Evolutionary conservation across 2,329 filamentous ascomycete species (phyloP).

Genomic region (Fusarium domesticum): DNA sequence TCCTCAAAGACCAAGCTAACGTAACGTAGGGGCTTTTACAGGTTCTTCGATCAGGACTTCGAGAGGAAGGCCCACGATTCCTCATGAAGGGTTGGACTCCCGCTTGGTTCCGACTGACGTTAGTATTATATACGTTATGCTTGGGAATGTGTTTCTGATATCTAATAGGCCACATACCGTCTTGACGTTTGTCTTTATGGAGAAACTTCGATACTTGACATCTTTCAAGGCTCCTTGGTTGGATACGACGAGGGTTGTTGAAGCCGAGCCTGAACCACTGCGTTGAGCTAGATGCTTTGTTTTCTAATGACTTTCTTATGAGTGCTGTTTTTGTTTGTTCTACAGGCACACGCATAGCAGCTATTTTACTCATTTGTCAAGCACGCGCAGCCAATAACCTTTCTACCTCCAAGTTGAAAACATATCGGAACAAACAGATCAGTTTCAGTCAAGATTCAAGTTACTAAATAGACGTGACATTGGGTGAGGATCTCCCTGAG

Average conservation of each 20-base stretch:
- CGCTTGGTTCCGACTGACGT: constrained; percentile 45
- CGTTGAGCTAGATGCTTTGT: too few relatives aligned
- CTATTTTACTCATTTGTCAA: too few relatives aligned
- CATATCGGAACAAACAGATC: too few relatives aligned
- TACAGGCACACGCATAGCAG: too few relatives aligned
- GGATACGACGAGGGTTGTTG: constrained; percentile 3
- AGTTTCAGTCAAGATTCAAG: too few relatives aligned
- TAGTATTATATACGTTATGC: constrained; percentile 3
- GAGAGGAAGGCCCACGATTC: constrained; percentile 40
- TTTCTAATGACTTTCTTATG: background rate
- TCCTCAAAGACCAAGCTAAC: background rate
- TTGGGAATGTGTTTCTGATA: constrained; percentile 4
- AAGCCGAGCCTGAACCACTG: constrained; percentile 10
- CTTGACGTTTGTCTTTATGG: constrained; percentile 47
- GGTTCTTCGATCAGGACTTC: constrained; percentile 34
- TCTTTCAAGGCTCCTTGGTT: constrained; percentile 23
- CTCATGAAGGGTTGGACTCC: constrained; percentile 47
- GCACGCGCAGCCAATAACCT: too few relatives aligned
- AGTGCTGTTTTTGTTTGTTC: background rate
- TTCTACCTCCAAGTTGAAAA: too few relatives aligned
- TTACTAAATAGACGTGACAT: too few relatives aligned
- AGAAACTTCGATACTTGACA: constrained; percentile 39
- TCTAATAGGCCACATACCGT: constrained; percentile 40
- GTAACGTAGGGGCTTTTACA: constrained; percentile 31
- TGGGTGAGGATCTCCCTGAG: too few relatives aligned